phyloP scores from a whole-genome alignment of 23 red algal species.

The Cyanidiococcus yangmingshanensis region DNA sequence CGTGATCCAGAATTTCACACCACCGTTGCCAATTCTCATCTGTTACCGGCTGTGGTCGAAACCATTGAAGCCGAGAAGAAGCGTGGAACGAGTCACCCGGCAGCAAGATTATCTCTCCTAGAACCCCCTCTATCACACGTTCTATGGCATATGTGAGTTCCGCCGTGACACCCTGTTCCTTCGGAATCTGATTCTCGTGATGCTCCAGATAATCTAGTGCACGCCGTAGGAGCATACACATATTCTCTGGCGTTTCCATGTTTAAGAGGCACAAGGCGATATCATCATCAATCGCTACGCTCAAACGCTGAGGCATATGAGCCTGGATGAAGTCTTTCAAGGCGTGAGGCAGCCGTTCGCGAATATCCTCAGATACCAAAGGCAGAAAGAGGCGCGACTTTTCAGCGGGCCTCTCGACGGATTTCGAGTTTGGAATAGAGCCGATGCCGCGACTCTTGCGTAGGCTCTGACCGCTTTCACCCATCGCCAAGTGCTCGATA shows the following conservation, averaged over 20 bases:
- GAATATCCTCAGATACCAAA: neutral
- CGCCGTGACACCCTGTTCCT: neutral
- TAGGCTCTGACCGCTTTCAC: neutral
- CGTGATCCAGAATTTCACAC: slow-evolving; percentile 8
- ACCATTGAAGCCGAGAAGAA: neutral
- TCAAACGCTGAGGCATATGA: neutral
- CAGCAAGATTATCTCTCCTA: neutral
- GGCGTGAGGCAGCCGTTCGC: neutral
- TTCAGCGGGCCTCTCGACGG: neutral
- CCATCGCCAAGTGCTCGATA: neutral
- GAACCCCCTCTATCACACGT: neutral
- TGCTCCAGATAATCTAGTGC: neutral
- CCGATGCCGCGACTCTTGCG: neutral
- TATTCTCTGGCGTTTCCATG: neutral
- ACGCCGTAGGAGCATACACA: neutral
- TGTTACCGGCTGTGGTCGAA: neutral
- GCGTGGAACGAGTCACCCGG: slow-evolving; percentile 3
- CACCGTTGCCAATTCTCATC: slow-evolving; percentile 3
- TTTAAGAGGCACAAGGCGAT: neutral
- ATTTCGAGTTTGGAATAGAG: neutral
- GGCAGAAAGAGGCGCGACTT: neutral
- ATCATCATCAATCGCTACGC: neutral
- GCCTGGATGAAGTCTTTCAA: neutral
- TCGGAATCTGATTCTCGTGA: neutral
- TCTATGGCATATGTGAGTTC: neutral